Evolutionary conservation across 139 green algal species (phyloP).

Genomic region (Auxenochlorella pyrenoidosa): DNA sequence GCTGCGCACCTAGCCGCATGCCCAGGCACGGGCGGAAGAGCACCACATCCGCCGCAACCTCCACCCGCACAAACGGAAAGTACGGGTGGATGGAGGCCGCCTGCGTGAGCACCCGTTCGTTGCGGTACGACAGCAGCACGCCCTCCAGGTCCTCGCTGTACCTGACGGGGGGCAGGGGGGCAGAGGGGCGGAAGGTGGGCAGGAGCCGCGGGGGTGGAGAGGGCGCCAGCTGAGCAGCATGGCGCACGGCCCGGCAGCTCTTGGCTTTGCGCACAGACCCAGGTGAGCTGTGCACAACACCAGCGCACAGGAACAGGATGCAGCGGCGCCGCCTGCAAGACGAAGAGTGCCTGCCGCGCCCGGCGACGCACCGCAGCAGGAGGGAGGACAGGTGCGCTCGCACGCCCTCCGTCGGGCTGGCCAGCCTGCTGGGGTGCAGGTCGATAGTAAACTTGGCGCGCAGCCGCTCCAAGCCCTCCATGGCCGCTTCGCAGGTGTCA

Average conservation of each 20-base stretch:
- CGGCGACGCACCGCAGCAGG: constrained; percentile 50
- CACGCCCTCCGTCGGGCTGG: constrained; percentile 43
- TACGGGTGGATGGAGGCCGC: constrained; percentile 64
- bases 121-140: constrained; percentile 56
- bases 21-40: constrained; percentile 58
- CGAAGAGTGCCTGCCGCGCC: background rate
- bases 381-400: constrained; percentile 52
- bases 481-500: background rate
- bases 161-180: constrained; percentile 33
- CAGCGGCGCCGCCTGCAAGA: too few species aligned
- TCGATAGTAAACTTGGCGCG: constrained; percentile 45
- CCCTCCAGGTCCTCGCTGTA: constrained; percentile 65
- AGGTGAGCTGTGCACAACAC: background rate
- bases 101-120: constrained; percentile 40
- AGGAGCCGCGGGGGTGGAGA: background rate
- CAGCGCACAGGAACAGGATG: background rate
- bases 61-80: constrained; percentile 62
- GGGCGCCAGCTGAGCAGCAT: background rate
- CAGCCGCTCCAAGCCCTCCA: constrained; percentile 26
- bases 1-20: constrained; percentile 48
- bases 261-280: too few species aligned
- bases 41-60: constrained; percentile 51
- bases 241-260: too few species aligned
- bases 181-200: background rate
- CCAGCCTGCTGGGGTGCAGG: constrained; percentile 59